phyloP scores from a whole-genome alignment of 1,139 yeast genomes.

The Magnusiomyces ingens region DNA sequence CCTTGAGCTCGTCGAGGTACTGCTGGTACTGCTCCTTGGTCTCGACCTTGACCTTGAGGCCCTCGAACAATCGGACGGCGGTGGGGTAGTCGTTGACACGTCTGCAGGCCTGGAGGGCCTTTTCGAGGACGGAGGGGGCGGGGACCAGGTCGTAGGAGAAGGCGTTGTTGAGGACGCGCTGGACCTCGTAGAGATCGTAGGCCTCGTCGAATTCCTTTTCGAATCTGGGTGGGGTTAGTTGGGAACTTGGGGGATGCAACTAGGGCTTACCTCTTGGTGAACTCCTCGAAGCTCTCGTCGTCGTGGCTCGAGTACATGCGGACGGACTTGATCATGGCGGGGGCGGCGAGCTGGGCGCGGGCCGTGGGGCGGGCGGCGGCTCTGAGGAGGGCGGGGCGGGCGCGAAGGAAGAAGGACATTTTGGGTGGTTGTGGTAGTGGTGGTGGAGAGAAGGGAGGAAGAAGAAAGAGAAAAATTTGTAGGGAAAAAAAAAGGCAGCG shows the following conservation, averaged over 20 bases:
- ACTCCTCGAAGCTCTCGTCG: slow-evolving; percentile 92
- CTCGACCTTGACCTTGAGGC: slow-evolving; percentile 91
- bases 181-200: slow-evolving; percentile 95
- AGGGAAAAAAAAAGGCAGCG: too few species aligned
- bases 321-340: slow-evolving; percentile 22
- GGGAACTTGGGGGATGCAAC: background rate
- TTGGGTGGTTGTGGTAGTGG: slow-evolving; percentile 7
- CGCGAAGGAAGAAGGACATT: slow-evolving; percentile 19
- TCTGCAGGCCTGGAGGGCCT: slow-evolving; percentile 96
- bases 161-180: slow-evolving; percentile 89
- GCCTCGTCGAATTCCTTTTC: slow-evolving; percentile 98
- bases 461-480: background rate
- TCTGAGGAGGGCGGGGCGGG: slow-evolving; percentile 17
- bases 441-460: slow-evolving; percentile 3
- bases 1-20: slow-evolving; percentile 90
- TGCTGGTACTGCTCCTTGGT: slow-evolving; percentile 90
- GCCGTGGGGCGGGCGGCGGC: slow-evolving; percentile 15
- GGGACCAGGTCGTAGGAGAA: slow-evolving; percentile 98
- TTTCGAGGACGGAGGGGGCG: slow-evolving; percentile 91
- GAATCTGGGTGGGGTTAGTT: slow-evolving; percentile 42
- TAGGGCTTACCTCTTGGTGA: slow-evolving; percentile 48
- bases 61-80: slow-evolving; percentile 96
- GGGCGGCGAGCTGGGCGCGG: slow-evolving; percentile 32
- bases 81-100: slow-evolving; percentile 98
- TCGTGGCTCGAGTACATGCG: slow-evolving; percentile 69